Percentiles rank a stretch among this genome's conserved stretches.
These are phyloP conservation scores for Schizophyllum amplum DNA, from an alignment of 1,284 basidiomycete genomes.

Conservation along the genomic window DNA sequence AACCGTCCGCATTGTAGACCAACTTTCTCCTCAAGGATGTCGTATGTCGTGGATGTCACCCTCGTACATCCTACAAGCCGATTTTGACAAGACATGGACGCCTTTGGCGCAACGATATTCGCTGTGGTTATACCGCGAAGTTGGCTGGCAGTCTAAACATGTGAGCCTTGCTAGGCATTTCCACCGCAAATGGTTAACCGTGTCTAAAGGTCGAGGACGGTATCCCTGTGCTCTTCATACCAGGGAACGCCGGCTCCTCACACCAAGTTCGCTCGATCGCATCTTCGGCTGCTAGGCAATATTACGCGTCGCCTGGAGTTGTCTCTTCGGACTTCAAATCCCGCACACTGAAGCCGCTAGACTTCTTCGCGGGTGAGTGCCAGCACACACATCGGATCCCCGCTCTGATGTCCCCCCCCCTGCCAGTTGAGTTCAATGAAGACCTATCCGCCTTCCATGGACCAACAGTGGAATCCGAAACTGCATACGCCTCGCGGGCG, in stretches of 20 bases:
- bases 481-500: constrained; percentile 65
- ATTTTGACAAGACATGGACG: constrained; percentile 59
- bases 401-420: neutral
- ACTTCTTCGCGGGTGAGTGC: constrained; percentile 74
- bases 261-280: constrained; percentile 94
- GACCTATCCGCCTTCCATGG: constrained; percentile 96
- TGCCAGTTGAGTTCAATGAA: constrained; percentile 90
- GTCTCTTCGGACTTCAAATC: constrained; percentile 42
- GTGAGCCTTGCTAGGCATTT: constrained; percentile 27
- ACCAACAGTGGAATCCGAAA: constrained; percentile 80
- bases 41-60: constrained; percentile 98
- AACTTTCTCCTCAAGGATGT: constrained; percentile 78
- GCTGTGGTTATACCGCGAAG: constrained; percentile 89
- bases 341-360: constrained; percentile 49
- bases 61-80: constrained; percentile 68
- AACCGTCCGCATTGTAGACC: constrained; percentile 28
- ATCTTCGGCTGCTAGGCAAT: constrained; percentile 81
- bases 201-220: constrained; percentile 37
- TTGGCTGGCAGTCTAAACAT: constrained; percentile 67
- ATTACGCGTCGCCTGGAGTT: constrained; percentile 49
- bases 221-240: constrained; percentile 88
- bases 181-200: no score
- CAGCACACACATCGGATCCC: neutral
- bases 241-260: constrained; percentile 95
- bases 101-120: constrained; percentile 70